Conservation (phyloP, 805 yeast genomes). For the Candida chauliodis region DNA sequence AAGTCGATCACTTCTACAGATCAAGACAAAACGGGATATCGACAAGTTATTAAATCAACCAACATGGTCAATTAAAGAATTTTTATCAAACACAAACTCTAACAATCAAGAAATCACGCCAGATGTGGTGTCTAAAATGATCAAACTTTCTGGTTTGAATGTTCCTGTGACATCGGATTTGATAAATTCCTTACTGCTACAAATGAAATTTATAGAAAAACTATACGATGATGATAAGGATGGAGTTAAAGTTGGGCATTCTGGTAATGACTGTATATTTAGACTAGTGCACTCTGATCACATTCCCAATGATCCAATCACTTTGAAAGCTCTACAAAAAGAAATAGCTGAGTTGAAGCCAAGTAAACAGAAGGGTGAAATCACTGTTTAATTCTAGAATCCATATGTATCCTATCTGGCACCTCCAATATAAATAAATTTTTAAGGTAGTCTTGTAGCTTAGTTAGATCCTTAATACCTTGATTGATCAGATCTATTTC, state of each 20-base stretch:
- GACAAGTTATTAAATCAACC: slow-evolving; percentile 10
- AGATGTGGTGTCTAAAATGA: slow-evolving; percentile 18
- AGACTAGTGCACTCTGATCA: slow-evolving; percentile 35
- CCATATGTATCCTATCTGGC: slow-evolving; percentile 81
- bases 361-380: slow-evolving; percentile 22
- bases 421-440: slow-evolving; percentile 67
- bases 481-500: slow-evolving; percentile 69
- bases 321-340: slow-evolving; percentile 15
- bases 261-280: slow-evolving; percentile 22
- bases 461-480: slow-evolving; percentile 60
- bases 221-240: slow-evolving; percentile 22
- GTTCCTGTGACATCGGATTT: slow-evolving; percentile 10
- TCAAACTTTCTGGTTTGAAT: slow-evolving; percentile 31
- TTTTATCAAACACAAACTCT: slow-evolving; percentile 7
- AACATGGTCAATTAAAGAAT: slow-evolving; percentile 18
- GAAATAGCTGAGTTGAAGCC: slow-evolving; percentile 14
- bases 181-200: slow-evolving; percentile 27
- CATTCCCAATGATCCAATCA: slow-evolving; percentile 19
- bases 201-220: slow-evolving; percentile 32
- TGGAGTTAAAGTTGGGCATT: slow-evolving; percentile 1
- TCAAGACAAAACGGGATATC: slow-evolving; percentile 8
- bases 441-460: slow-evolving; percentile 59
- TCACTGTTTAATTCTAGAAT: slow-evolving; percentile 51
- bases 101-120: slow-evolving; percentile 11
- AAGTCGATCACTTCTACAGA: background rate